Base-by-base conservation (phyloP, 345 rosid genomes). In the Populus alba region DNA sequence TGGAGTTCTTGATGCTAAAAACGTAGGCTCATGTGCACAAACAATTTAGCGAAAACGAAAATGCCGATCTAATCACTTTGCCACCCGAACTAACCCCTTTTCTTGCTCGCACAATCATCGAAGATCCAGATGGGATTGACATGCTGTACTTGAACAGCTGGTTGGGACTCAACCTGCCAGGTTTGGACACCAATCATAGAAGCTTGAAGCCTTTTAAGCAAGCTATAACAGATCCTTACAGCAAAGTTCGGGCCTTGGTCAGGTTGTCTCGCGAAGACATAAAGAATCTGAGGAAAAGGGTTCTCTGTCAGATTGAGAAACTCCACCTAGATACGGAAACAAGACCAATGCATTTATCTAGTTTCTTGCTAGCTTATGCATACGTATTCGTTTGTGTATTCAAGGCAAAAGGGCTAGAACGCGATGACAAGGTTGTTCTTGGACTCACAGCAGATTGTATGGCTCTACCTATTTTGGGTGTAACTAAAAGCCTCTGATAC, bases 401-500 rank as follows among this genome's bases (percentile, higher is more conserved):
- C 7, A 82, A 75, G 66, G 72, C 84, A 0, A 73, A 41, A 39
- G 84, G 77, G 38, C 77, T 69, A 0, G 78, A 75, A 0, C 23
- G 6, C n/a, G 57, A 74, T 5, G 37, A 78, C 55, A 38, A 8
- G 2, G 77, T 88, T 0, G 7, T 18, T 1, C 39, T 75, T 16
- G 77, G 27, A 7, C 69, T 83, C 22, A 15, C 85, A 6, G 79
- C 78, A 16, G 87, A 87, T 66, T 82, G 71, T 31, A 81, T 87
- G n/a, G 7, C 27, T 23, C 80, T 82, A 9, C 84, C 86, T 0
- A 85, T 39, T 85, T 85, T 9, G 90, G 91, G 15, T 85, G 77
- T 59, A n/a, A n/a, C 27, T 25, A 25, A 25, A 25, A 25, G 27
- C 27, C 27, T 25, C 1, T 25, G 27, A 25, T 25, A 25, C 27